phyloP scores from a whole-genome alignment of 2,329 filamentous ascomycete species.

The Talaromyces amestolkiae region DNA sequence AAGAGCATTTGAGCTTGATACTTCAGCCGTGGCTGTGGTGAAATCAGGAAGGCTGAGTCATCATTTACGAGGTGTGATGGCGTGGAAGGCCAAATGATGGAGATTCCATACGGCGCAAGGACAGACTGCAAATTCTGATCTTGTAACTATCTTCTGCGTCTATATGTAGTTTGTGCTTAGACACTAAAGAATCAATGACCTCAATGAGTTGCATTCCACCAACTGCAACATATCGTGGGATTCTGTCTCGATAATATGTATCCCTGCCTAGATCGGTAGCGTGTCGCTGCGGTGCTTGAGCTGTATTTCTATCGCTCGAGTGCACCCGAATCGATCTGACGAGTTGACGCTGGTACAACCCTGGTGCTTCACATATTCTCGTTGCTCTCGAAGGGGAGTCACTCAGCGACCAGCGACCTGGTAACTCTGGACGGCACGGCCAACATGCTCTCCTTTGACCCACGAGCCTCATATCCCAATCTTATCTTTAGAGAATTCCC shows the following conservation, averaged over 20 bases:
- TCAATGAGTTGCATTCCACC: neutral
- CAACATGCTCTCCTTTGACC: neutral
- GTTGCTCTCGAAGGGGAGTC: neutral
- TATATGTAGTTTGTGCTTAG: neutral
- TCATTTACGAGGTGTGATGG: too few species aligned
- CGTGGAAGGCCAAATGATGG: neutral
- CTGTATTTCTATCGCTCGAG: neutral
- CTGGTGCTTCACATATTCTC: neutral
- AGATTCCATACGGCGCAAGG: neutral
- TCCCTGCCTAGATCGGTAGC: neutral
- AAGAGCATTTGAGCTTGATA: neutral
- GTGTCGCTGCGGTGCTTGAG: too few species aligned
- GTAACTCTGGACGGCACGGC: too few species aligned
- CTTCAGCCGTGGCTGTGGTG: neutral
- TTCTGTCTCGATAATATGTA: neutral
- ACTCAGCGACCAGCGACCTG: neutral
- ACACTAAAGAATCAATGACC: neutral
- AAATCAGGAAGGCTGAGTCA: neutral
- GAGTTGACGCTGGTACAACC: neutral
- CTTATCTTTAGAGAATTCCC: too few species aligned
- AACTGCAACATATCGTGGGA: neutral
- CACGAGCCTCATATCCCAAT: neutral
- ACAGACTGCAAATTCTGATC: neutral
- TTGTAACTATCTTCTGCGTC: neutral
- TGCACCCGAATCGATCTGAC: neutral